Percentiles rank a stretch among this genome's conserved stretches.
These are phyloP conservation scores for Omphalea diandra DNA, from an alignment of 441 rosid species.

Conservation along the genomic window DNA sequence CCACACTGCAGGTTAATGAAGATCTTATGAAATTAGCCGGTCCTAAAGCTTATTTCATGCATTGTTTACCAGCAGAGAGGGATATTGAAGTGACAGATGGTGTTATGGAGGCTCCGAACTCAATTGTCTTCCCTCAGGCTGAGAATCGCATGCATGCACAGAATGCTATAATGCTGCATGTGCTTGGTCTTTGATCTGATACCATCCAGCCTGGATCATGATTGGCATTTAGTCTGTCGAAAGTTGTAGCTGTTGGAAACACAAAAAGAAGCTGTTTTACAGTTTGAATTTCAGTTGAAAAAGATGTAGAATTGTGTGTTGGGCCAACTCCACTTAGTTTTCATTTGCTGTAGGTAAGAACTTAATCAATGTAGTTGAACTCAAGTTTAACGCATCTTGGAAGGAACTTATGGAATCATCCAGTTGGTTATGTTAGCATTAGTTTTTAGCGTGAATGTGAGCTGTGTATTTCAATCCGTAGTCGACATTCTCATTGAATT, in stretches of 20 bases:
- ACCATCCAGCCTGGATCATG: background rate
- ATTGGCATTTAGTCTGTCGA: background rate
- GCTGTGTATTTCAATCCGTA: background rate
- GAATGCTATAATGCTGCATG: conserved; percentile 89
- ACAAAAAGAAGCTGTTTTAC: no score
- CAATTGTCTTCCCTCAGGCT: conserved; percentile 98
- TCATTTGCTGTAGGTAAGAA: background rate
- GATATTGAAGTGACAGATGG: conserved; percentile 89
- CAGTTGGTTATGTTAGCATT: background rate
- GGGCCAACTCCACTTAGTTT: background rate
- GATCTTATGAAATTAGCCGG: conserved; percentile 87
- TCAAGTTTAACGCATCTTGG: background rate
- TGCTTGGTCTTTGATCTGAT: conserved; percentile 51
- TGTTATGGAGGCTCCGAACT: conserved; percentile 88
- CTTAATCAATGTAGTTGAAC: background rate
- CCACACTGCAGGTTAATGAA: conserved; percentile 69
- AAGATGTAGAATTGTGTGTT: background rate
- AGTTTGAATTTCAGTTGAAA: background rate
- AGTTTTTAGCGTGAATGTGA: no score
- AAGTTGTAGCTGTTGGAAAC: no score
- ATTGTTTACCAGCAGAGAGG: conserved; percentile 97
- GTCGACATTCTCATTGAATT: background rate
- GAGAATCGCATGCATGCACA: conserved; percentile 98
- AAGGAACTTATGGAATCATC: conserved; percentile 1
- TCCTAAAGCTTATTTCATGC: conserved; percentile 89